Percentiles rank a stretch among this genome's conserved stretches.
phyloP scores from a whole-genome alignment of 192 early-diverging fungal genomes.

The Allomyces arbusculus region DNA sequence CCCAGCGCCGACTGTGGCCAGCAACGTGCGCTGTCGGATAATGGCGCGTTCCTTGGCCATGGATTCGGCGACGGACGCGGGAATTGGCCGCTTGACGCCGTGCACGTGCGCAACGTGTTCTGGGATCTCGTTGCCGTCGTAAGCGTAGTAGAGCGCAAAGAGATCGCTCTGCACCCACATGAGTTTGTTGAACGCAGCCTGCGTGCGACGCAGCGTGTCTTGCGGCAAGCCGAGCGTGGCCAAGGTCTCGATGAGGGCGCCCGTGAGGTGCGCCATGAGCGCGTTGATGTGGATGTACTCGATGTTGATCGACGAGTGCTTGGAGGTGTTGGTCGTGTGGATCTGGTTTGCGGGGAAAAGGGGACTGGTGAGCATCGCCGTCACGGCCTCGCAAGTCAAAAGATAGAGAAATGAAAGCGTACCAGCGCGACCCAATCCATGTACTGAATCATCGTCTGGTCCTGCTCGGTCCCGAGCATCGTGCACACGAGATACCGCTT shows the following conservation, averaged over 20 bases:
- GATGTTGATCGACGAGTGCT: conserved; percentile 58
- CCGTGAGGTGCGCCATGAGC: conserved; percentile 41
- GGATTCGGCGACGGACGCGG: too few relatives aligned
- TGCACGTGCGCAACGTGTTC: background rate
- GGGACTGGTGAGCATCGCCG: too few relatives aligned
- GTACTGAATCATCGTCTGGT: conserved; percentile 42
- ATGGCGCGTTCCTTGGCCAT: too few relatives aligned
- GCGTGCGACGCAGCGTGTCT: conserved; percentile 24
- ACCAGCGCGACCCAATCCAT: conserved; percentile 52
- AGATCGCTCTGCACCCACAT: conserved; percentile 72
- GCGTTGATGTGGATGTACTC: conserved; percentile 67
- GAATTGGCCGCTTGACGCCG: background rate
- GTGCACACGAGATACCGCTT: conserved; percentile 47
- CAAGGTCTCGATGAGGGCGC: conserved; percentile 28
- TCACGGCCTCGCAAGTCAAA: too few relatives aligned
- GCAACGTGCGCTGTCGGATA: too few relatives aligned
- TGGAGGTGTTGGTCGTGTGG: conserved; percentile 48
- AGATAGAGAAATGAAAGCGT: too few relatives aligned
- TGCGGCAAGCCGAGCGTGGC: conserved; percentile 26
- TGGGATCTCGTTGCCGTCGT: background rate
- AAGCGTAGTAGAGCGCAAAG: conserved; percentile 48
- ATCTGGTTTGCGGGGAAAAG: conserved; percentile 16
- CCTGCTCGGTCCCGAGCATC: conserved; percentile 22
- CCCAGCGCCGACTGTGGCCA: too few relatives aligned
- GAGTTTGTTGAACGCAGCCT: conserved; percentile 56